Conservation (phyloP, 495 filamentous ascomycete species). For the Podospora fimiseda region DNA sequence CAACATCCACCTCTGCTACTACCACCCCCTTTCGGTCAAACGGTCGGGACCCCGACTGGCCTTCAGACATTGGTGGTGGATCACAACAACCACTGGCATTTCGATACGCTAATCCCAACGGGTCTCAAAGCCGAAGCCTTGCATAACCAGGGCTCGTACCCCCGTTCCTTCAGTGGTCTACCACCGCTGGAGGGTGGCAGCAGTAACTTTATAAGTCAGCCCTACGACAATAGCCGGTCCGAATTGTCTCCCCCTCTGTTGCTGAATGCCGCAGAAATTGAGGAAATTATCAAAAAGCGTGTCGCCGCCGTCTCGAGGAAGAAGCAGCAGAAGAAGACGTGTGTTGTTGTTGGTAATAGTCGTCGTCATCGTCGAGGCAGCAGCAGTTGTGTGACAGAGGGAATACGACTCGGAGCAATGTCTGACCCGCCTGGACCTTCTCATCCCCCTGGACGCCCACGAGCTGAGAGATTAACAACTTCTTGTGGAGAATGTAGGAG, state of each 20-base stretch:
- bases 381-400: too few species aligned
- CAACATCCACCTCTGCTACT: too few species aligned
- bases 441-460: slow-evolving; percentile 16
- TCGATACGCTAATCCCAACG: slow-evolving; percentile 25
- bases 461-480: slow-evolving; percentile 33
- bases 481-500: slow-evolving; percentile 35
- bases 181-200: too few species aligned
- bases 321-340: too few species aligned
- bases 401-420: too few species aligned
- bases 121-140: slow-evolving; percentile 24
- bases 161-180: slow-evolving; percentile 11
- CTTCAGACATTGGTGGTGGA: background rate
- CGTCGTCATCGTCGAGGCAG: too few species aligned
- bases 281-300: slow-evolving; percentile 2
- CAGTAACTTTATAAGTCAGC: slow-evolving; percentile 29
- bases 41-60: slow-evolving; percentile 1
- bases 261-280: too few species aligned
- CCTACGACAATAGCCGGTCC: too few species aligned
- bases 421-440: slow-evolving; percentile 34
- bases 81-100: background rate
- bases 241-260: too few species aligned
- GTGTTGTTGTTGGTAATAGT: too few species aligned
- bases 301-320: background rate
- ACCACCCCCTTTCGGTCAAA: too few species aligned
- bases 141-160: slow-evolving; percentile 20